phyloP scores from a whole-genome alignment of 148 eudicot species.

The Heliosperma pusillum region DNA sequence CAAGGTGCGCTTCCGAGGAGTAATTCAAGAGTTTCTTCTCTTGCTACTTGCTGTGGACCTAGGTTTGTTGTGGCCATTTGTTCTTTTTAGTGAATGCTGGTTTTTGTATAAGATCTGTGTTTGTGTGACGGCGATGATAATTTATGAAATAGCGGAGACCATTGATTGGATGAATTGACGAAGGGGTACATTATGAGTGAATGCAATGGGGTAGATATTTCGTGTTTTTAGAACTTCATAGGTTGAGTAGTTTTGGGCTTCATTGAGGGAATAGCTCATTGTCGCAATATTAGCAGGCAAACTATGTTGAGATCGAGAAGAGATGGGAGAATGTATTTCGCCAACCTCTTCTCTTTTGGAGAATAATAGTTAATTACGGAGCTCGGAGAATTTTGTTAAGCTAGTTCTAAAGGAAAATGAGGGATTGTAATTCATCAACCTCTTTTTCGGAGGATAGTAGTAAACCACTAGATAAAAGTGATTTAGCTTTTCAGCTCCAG shows the following conservation, averaged over 20 bases:
- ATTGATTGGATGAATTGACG: not conserved
- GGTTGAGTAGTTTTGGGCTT: not conserved
- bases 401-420: not conserved
- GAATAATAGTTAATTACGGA: no score
- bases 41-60: slow-evolving; percentile 98
- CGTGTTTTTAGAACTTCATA: not conserved
- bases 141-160: not conserved
- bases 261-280: not conserved
- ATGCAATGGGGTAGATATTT: not conserved
- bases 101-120: not conserved
- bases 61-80: slow-evolving; percentile 46
- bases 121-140: not conserved
- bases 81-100: not conserved
- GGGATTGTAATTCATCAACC: not conserved
- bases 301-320: not conserved
- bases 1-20: slow-evolving; percentile 98
- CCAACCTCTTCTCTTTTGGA: no score
- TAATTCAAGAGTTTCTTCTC: slow-evolving; percentile 97
- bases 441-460: not conserved
- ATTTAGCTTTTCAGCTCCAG: not conserved
- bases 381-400: no score
- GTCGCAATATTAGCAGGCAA: no score
- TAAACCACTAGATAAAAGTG: not conserved
- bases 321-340: no score
- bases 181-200: not conserved